These are phyloP conservation scores for Coemansia sp. DNA, from an alignment of 192 early-diverging fungal genomes.

Conservation along the genomic window DNA sequence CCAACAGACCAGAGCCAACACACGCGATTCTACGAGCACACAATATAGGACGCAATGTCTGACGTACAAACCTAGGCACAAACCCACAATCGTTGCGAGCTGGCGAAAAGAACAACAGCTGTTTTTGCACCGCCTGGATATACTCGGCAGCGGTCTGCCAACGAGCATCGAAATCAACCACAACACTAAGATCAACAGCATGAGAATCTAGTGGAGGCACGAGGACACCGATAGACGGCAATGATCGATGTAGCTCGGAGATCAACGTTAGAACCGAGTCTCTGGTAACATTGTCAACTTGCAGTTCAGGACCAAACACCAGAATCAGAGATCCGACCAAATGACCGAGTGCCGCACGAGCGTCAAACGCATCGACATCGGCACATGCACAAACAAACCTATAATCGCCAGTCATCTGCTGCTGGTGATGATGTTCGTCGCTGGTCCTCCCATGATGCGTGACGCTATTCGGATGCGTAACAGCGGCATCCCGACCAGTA, in stretches of 20 bases:
- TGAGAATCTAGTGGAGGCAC: background rate
- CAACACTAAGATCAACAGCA: background rate
- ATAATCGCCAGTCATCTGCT: constrained; percentile 10
- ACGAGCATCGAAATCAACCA: constrained; percentile 41
- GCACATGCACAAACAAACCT: constrained; percentile 56
- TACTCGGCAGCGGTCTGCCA: constrained; percentile 38
- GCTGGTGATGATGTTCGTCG: constrained; percentile 16
- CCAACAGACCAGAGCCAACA: constrained; percentile 15
- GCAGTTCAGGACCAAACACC: constrained; percentile 90
- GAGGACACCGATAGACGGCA: constrained; percentile 18
- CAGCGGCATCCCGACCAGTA: constrained; percentile 59
- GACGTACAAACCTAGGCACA: constrained; percentile 16
- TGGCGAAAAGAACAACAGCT: constrained; percentile 34
- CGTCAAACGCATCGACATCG: constrained; percentile 56
- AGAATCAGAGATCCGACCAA: constrained; percentile 88
- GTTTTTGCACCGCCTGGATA: constrained; percentile 38
- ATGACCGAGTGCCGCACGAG: constrained; percentile 69
- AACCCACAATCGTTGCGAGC: constrained; percentile 1
- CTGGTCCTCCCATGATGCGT: constrained; percentile 26
- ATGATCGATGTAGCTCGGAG: constrained; percentile 75
- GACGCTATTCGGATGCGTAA: constrained; percentile 57
- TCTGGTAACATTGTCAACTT: constrained; percentile 67
- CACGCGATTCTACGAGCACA: constrained; percentile 15
- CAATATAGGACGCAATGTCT: constrained; percentile 34
- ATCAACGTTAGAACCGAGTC: constrained; percentile 78